Evolutionary conservation across 495 filamentous ascomycete species (phyloP), one percentile per base, ranked within the genome.

Genomic region (Cenococcum geophilum): DNA sequence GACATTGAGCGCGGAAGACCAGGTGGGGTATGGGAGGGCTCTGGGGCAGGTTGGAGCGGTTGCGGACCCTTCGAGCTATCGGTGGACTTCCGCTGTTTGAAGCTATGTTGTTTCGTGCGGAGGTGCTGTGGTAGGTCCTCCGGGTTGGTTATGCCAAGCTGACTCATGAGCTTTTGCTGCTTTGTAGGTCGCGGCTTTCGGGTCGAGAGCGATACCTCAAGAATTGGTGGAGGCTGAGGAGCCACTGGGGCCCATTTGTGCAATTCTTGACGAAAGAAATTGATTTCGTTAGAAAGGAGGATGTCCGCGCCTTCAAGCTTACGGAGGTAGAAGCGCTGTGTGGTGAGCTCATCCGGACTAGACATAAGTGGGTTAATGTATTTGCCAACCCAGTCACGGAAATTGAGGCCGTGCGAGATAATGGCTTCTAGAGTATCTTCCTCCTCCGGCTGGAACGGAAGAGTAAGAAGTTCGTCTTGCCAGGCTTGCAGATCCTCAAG

Each of bases 301-400:
- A 99, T 92, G 72, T 99, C 93, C 12, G 93, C 95, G 9, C 93
- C 93, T 76, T 99, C 95, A 45, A 99, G 93, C 77, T 99, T 99
- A 50, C 93, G 89, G 34, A 99, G 80, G 65, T 96, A 97, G 76
- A 99, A 99, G n/a, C 95, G 86, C 76, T 96, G 86, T 0, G 86
- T 89, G 11, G 89, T 85, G 6, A 89, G 84, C 73, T 99, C 95
- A 62, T 91, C 88, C 8, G 86, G 83, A 0, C 89, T 95, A 11
- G 84, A 84, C 67, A 90, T 83, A 5, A 88, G 78, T 1, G 86
- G 86, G 71, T 91, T 95, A 71, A 91, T 90, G 74, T 89, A 86
- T 37, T 80, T 76, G 47, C 83, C 79, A 45, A 99, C 84, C 70
- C 91, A 93, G 56, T 87, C 83, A 45, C 93, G 83, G 76, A 97